Evolutionary conservation across 306 rosid genomes (phyloP).

Genomic region (Canavalia gladiata): DNA sequence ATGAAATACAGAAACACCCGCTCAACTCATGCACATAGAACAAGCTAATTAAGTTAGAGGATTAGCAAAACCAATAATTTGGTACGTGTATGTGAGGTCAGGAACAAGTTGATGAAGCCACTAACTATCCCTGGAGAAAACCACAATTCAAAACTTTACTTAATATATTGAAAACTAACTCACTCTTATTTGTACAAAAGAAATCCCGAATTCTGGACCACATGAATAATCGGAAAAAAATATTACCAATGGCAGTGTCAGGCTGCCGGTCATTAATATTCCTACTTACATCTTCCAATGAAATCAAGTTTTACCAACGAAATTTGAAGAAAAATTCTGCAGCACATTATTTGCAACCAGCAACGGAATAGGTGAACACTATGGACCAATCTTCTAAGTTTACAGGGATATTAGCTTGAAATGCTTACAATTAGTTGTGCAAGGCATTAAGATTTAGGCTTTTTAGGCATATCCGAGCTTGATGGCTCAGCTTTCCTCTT

Average conservation of each 20-base stretch:
- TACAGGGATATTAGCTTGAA: conserved; percentile 40
- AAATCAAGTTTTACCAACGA: conserved; percentile 10
- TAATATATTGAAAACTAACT: conserved; percentile 16
- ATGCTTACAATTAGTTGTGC: conserved; percentile 7
- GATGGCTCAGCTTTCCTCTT: conserved; percentile 82
- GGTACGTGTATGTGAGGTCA: not conserved
- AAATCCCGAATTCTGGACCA: not conserved
- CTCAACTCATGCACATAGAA: not conserved
- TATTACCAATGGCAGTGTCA: not conserved
- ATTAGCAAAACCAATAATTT: not conserved
- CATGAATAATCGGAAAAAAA: not conserved
- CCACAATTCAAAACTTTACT: not conserved
- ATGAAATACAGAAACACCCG: not conserved
- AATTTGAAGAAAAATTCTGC: not conserved
- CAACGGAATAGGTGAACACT: not conserved
- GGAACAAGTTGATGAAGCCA: not conserved
- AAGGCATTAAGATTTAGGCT: conserved; percentile 65
- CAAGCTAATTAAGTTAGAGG: not conserved
- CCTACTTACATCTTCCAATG: not conserved
- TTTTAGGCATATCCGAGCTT: conserved; percentile 65
- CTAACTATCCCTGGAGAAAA: not conserved
- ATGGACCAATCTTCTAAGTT: not conserved
- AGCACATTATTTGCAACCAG: conserved; percentile 13
- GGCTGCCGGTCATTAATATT: not conserved
- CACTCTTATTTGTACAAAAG: conserved; percentile 39